phyloP scores from a whole-genome alignment of 2,329 filamentous ascomycete species.

The Bisporella sp. region DNA sequence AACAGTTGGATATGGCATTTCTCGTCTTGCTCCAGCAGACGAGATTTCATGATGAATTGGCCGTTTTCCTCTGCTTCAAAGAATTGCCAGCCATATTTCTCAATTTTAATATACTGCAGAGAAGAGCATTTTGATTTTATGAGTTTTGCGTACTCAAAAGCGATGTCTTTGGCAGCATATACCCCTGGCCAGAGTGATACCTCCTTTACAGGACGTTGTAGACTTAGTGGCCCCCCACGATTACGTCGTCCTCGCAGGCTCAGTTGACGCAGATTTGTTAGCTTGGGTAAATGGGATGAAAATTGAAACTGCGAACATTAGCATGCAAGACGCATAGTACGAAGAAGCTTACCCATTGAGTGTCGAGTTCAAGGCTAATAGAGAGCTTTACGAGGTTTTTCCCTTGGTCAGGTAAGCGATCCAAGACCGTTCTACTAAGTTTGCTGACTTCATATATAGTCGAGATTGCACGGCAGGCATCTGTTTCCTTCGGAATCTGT shows the following conservation, averaged over 20 bases:
- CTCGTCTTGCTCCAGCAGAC: no score
- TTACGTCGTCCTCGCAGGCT: no score
- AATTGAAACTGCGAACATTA: no score
- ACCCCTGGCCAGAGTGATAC: slow-evolving; percentile 5
- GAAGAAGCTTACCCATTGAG: no score
- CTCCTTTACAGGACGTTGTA: slow-evolving; percentile 3
- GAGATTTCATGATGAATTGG: no score
- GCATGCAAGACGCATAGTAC: no score
- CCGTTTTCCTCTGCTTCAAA: no score
- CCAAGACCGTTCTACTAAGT: not conserved
- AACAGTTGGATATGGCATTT: no score
- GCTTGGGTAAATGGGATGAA: no score
- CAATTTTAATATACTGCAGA: slow-evolving; percentile 8
- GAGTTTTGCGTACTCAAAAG: slow-evolving; percentile 6
- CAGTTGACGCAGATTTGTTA: no score
- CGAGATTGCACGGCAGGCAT: not conserved
- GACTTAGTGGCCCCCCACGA: not conserved
- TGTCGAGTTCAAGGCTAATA: no score
- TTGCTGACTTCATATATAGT: slow-evolving; percentile 2
- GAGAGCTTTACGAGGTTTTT: no score
- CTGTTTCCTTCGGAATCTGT: not conserved
- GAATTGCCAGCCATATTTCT: slow-evolving; percentile 4
- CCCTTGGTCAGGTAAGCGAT: not conserved
- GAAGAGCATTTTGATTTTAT: slow-evolving; percentile 7
- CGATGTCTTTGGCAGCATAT: slow-evolving; percentile 1